These are phyloP conservation scores for Russula sp. DNA, from an alignment of 768 basidiomycete genomes.

Conservation along the genomic window DNA sequence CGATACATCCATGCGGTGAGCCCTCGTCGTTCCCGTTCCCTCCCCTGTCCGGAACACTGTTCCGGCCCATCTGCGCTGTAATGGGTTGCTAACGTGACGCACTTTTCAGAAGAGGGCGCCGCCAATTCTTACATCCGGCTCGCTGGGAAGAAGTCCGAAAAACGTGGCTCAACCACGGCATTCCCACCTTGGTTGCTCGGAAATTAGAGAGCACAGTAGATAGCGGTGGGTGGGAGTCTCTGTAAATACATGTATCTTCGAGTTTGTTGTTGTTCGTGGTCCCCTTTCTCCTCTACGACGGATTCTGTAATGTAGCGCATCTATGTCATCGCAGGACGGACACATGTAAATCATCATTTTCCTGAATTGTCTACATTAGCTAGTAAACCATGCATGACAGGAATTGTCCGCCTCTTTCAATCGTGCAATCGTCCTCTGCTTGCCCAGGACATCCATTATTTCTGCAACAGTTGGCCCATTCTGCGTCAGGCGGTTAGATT, in stretches of 20 bases:
- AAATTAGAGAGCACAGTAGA: conserved; percentile 84
- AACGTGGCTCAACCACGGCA: conserved; percentile 84
- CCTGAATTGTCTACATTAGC: neutral
- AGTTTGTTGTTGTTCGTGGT: neutral
- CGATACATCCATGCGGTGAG: conserved; percentile 85
- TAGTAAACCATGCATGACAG: conserved; percentile 13
- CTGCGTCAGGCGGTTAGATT: conserved; percentile 21
- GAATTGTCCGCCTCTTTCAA: conserved; percentile 19
- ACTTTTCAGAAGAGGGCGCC: conserved; percentile 64
- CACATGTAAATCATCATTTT: conserved; percentile 7
- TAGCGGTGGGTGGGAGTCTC: conserved; percentile 89
- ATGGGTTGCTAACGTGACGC: conserved; percentile 7
- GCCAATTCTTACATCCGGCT: conserved; percentile 79
- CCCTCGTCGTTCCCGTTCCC: neutral
- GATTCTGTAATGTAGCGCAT: conserved; percentile 14
- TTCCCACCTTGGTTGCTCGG: conserved; percentile 85
- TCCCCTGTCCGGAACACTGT: neutral
- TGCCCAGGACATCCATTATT: conserved; percentile 30
- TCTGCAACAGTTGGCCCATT: conserved; percentile 32
- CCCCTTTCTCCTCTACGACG: neutral
- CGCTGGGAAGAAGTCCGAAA: conserved; percentile 90
- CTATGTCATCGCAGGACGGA: conserved; percentile 9
- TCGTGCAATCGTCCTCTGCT: conserved; percentile 28
- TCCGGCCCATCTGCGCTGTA: neutral
- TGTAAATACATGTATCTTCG: conserved; percentile 36